Evolutionary conservation across 2,329 filamentous ascomycete species (phyloP).

Genomic region (Mariannaea sp.): DNA sequence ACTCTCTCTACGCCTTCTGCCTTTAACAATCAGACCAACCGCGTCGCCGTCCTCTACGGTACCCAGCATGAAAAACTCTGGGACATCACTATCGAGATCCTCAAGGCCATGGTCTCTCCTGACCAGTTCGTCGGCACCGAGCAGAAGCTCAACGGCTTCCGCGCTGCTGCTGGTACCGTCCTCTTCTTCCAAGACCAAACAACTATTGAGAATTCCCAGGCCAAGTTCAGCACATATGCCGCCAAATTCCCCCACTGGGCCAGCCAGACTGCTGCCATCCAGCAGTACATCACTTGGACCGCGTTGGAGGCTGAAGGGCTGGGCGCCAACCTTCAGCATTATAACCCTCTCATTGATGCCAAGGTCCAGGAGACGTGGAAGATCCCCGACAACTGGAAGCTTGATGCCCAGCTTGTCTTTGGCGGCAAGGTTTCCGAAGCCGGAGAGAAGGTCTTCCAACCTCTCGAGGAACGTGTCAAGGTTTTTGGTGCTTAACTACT

Average conservation of each 20-base stretch:
- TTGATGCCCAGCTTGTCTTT: constrained; percentile 86
- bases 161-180: constrained; percentile 76
- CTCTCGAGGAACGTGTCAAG: constrained; percentile 71
- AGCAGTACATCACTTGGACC: constrained; percentile 78
- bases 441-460: constrained; percentile 66
- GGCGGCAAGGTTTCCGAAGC: constrained; percentile 64
- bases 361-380: constrained; percentile 72
- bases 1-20: constrained; percentile 74
- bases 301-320: constrained; percentile 83
- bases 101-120: constrained; percentile 62
- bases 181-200: constrained; percentile 85
- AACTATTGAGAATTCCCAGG: constrained; percentile 68
- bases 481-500: constrained; percentile 59
- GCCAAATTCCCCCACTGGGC: constrained; percentile 81
- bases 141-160: constrained; percentile 60
- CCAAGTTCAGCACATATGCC: constrained; percentile 73
- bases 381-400: constrained; percentile 72
- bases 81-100: constrained; percentile 67
- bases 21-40: constrained; percentile 89
- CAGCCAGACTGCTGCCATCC: constrained; percentile 77
- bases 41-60: constrained; percentile 77
- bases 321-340: constrained; percentile 90
- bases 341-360: constrained; percentile 83
- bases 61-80: constrained; percentile 87
- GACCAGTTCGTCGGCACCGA: constrained; percentile 63